These are phyloP conservation scores for Boletellus emodensis DNA, from an alignment of 768 basidiomycete genomes.

Conservation along the genomic window DNA sequence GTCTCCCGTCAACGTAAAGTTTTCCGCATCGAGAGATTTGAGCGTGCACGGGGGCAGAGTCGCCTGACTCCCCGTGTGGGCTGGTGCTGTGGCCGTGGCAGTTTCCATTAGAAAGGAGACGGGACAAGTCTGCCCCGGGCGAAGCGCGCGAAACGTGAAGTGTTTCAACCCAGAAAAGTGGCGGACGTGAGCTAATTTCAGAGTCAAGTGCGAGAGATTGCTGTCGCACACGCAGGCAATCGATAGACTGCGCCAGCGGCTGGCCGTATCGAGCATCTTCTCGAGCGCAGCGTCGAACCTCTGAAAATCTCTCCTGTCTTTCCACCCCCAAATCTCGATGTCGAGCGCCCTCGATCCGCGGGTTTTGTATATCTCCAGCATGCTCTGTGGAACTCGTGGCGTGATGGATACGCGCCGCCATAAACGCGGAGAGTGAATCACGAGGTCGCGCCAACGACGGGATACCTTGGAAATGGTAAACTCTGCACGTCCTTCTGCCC, in stretches of 20 bases:
- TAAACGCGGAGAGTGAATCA: conserved; percentile 27
- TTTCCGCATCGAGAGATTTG: conserved; percentile 28
- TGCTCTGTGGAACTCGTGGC: conserved; percentile 15
- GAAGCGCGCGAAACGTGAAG: conserved; percentile 28
- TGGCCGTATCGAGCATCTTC: conserved; percentile 23
- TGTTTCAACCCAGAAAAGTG: conserved; percentile 23
- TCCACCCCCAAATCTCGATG: conserved; percentile 27
- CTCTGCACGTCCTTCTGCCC: conserved; percentile 18
- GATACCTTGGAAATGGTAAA: conserved; percentile 29
- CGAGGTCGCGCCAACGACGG: conserved; percentile 31
- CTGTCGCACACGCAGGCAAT: conserved; percentile 27
- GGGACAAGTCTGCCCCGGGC: conserved; percentile 28
- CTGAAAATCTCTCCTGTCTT: conserved; percentile 30
- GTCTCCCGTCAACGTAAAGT: conserved; percentile 24
- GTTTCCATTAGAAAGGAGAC: conserved; percentile 23
- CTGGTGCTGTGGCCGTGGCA: conserved; percentile 1
- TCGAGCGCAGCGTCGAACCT: conserved; percentile 26
- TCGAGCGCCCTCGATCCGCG: conserved; percentile 26
- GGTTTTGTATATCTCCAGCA: conserved; percentile 25
- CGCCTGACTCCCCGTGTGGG: neutral
- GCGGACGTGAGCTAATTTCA: conserved; percentile 20
- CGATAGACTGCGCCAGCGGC: conserved; percentile 28
- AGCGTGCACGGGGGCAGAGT: conserved; percentile 11
- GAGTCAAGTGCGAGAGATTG: conserved; percentile 27
- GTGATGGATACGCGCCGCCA: conserved; percentile 28